Base-by-base conservation (phyloP, 345 rosid species). In the Balakata baccata region DNA sequence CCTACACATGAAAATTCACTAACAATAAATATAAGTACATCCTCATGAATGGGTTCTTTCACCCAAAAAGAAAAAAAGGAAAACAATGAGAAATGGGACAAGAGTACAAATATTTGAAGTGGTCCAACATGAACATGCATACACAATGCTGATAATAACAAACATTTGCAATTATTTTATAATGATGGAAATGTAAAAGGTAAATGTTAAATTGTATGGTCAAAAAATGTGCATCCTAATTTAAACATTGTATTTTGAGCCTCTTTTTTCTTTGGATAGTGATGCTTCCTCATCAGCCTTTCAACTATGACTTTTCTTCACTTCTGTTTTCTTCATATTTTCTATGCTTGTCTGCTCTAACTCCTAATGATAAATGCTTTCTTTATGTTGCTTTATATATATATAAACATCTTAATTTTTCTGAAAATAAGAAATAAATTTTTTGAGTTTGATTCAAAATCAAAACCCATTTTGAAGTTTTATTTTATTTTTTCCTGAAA, bases 111-210 rank as follows among this genome's bases (percentile, higher is more conserved):
- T 29, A 29, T 29, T 56, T 49, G 59, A 8, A 22, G 82, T 74
- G 89, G 85, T 63, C 89, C 85, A 69, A 75, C 52, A 63, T 67
- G 71, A 43, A 39, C 64, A 52, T 23, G 29, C 37, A n/a, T 20
- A 37, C 7, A 57, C 41, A 50, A 63, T 38, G 4, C 9, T 60
- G 11, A 59, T 22, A 60, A 56, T 54, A 49, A 50, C 66, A 3
- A 14, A 22, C 51, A 29, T 57, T 34, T 25, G 70, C 70, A 66
- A 79, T 78, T 53, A 74, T 77, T 79, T 64, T 76, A 51, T 75
- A 75, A 84, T 75, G 66, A 78, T 78, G 61, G 70, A 73, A 73
- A 64, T 70, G 71, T 45, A 50, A 71, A 78, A 74, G 54, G 74
- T 43, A 46, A 46, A 13, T 66, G 45, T 68, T 46, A 23, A 61